These are phyloP conservation scores for Botryotinia globosa DNA, from an alignment of 2,329 filamentous ascomycete species.

Conservation along the genomic window DNA sequence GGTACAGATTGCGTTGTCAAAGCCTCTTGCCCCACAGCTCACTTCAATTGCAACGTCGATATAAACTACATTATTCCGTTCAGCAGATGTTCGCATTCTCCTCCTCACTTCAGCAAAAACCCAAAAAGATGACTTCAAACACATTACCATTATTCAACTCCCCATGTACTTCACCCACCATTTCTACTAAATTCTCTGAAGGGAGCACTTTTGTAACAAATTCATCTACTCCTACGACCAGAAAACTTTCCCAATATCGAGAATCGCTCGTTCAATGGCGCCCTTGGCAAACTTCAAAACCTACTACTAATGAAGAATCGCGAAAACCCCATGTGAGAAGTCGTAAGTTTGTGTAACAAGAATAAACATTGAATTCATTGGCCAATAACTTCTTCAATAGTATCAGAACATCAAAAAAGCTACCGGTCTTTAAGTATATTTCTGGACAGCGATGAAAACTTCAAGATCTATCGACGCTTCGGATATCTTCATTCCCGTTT, in stretches of 20 bases:
- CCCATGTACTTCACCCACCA: background rate
- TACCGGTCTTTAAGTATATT: conserved; percentile 43
- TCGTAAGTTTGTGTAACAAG: background rate
- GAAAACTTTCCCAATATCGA: background rate
- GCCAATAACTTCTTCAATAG: conserved; percentile 11
- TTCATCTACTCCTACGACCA: background rate
- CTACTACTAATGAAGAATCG: background rate
- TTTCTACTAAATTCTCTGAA: background rate
- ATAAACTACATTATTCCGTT: background rate
- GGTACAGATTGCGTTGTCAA: background rate
- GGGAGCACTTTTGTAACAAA: background rate
- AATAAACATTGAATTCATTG: background rate
- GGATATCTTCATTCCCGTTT: conserved; percentile 43
- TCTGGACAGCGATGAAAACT: conserved; percentile 43
- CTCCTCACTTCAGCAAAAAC: background rate
- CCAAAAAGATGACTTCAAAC: background rate
- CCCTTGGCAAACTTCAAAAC: background rate
- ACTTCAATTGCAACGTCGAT: background rate
- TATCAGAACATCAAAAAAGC: conserved; percentile 32
- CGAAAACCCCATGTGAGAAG: conserved; percentile 9
- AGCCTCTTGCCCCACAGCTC: background rate
- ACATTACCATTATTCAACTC: conserved; percentile 4
- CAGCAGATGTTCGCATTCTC: background rate
- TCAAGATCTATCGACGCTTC: conserved; percentile 44
- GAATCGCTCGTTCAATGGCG: background rate